Conservation (phyloP, 2,329 filamentous ascomycete genomes). For the Colletotrichum tanaceti region DNA sequence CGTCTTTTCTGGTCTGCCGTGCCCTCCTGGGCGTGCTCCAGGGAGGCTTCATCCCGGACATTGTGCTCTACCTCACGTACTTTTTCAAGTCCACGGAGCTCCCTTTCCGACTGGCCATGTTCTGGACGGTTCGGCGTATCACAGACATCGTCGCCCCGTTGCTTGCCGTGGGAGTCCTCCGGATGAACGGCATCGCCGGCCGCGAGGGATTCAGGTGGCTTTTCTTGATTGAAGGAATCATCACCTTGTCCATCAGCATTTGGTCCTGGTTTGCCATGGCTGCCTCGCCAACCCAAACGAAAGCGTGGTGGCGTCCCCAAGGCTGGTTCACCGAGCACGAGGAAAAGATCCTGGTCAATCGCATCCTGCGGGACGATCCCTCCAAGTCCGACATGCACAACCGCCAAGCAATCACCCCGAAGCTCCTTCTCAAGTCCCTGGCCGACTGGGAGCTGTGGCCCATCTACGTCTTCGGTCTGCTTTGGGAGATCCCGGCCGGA, state of each 20-base stretch:
- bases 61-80: conserved; percentile 45
- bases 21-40: conserved; percentile 56
- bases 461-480: conserved; percentile 60
- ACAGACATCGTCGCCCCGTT: conserved; percentile 46
- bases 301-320: conserved; percentile 59
- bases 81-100: conserved; percentile 46
- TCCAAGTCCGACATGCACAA: conserved; percentile 67
- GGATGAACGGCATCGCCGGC: conserved; percentile 45
- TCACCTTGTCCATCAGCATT: conserved; percentile 45
- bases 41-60: conserved; percentile 57
- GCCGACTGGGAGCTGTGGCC: conserved; percentile 68
- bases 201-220: conserved; percentile 45
- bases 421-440: conserved; percentile 58
- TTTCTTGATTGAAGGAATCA: conserved; percentile 36
- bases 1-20: conserved; percentile 54
- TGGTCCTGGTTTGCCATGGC: conserved; percentile 49
- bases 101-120: conserved; percentile 44
- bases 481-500: conserved; percentile 50
- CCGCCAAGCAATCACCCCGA: conserved; percentile 61
- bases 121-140: conserved; percentile 45
- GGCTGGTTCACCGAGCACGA: conserved; percentile 69
- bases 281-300: conserved; percentile 52
- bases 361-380: conserved; percentile 66
- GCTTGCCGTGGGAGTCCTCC: conserved; percentile 46
- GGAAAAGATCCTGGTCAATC: conserved; percentile 68